Conservation (phyloP, 2,329 filamentous ascomycete genomes). For the Chaetothyriales sp. region DNA sequence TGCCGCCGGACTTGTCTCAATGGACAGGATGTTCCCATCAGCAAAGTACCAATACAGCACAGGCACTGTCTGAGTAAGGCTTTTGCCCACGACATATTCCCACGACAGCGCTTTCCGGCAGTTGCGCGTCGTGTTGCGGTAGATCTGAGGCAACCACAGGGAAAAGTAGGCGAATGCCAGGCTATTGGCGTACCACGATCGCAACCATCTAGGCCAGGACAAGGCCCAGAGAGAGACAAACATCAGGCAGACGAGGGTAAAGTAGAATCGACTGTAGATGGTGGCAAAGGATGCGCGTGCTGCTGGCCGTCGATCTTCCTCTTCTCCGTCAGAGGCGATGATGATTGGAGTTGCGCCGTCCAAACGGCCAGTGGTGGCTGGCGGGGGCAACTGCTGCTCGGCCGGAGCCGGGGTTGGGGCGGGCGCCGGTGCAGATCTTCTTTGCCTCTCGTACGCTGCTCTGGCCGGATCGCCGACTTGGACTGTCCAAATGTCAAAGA, state of each 20-base stretch:
- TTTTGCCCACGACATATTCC: slow-evolving; percentile 81
- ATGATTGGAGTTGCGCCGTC: slow-evolving; percentile 42
- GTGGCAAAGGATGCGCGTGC: slow-evolving; percentile 34
- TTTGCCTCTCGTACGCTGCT: slow-evolving; percentile 27
- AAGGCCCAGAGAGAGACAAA: slow-evolving; percentile 48
- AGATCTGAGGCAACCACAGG: slow-evolving; percentile 84
- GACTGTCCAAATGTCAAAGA: slow-evolving; percentile 54
- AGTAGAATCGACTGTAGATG: slow-evolving; percentile 50
- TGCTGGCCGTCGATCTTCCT: slow-evolving; percentile 16
- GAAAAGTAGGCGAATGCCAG: slow-evolving; percentile 68
- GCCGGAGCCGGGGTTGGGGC: slow-evolving; percentile 14
- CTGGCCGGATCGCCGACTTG: slow-evolving; percentile 38
- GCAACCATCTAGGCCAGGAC: slow-evolving; percentile 40
- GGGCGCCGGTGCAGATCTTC: slow-evolving; percentile 12
- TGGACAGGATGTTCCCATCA: slow-evolving; percentile 67
- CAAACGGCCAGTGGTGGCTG: slow-evolving; percentile 34
- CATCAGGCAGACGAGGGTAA: slow-evolving; percentile 43
- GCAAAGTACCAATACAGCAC: slow-evolving; percentile 75
- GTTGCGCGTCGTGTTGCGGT: slow-evolving; percentile 79
- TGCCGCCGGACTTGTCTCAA: slow-evolving; percentile 51
- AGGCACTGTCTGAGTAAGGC: slow-evolving; percentile 60
- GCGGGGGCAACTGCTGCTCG: slow-evolving; percentile 31
- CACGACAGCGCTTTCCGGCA: slow-evolving; percentile 82
- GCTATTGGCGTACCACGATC: slow-evolving; percentile 44
- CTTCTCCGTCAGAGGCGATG: slow-evolving; percentile 46